Evolutionary conservation across 805 yeast genomes (phyloP).

Genomic region (Metschnikowia aberdeeniae): DNA sequence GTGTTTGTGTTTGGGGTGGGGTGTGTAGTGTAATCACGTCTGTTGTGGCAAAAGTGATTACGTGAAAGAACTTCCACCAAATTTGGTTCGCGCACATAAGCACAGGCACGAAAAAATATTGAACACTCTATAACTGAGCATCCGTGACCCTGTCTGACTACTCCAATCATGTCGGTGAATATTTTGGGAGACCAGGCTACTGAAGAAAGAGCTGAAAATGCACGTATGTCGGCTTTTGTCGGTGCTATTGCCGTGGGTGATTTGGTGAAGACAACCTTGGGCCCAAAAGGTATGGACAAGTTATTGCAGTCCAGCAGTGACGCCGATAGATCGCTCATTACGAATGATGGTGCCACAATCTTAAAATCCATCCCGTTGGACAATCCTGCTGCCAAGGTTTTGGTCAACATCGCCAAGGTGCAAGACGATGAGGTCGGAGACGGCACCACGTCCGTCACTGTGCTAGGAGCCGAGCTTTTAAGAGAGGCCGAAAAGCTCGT

Average conservation of each 20-base stretch:
- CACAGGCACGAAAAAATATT: slow-evolving; percentile 4
- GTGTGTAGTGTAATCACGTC: background rate
- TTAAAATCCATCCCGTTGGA: slow-evolving; percentile 90
- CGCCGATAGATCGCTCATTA: slow-evolving; percentile 66
- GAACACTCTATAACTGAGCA: slow-evolving; percentile 1
- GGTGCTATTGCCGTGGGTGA: slow-evolving; percentile 99
- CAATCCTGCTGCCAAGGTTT: slow-evolving; percentile 94
- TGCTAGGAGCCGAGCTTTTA: slow-evolving; percentile 82
- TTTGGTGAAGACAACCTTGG: slow-evolving; percentile 86
- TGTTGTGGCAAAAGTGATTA: slow-evolving; percentile 1
- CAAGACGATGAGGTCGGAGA: slow-evolving; percentile 99
- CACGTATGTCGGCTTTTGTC: slow-evolving; percentile 93
- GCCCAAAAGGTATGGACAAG: slow-evolving; percentile 99
- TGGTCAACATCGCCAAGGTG: slow-evolving; percentile 91
- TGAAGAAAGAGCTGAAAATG: slow-evolving; percentile 97
- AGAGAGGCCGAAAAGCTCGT: slow-evolving; percentile 93
- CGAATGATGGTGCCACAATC: slow-evolving; percentile 98
- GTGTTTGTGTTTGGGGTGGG: background rate
- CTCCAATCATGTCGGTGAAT: slow-evolving; percentile 62
- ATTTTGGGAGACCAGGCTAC: slow-evolving; percentile 96
- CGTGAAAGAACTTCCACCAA: background rate
- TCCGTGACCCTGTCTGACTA: background rate
- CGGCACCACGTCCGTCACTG: slow-evolving; percentile 96
- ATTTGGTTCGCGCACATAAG: slow-evolving; percentile 4
- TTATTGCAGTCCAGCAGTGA: slow-evolving; percentile 82